Evolutionary conservation across 2,329 filamentous ascomycete genomes (phyloP).

Genomic region (Colletotrichum aenigma): DNA sequence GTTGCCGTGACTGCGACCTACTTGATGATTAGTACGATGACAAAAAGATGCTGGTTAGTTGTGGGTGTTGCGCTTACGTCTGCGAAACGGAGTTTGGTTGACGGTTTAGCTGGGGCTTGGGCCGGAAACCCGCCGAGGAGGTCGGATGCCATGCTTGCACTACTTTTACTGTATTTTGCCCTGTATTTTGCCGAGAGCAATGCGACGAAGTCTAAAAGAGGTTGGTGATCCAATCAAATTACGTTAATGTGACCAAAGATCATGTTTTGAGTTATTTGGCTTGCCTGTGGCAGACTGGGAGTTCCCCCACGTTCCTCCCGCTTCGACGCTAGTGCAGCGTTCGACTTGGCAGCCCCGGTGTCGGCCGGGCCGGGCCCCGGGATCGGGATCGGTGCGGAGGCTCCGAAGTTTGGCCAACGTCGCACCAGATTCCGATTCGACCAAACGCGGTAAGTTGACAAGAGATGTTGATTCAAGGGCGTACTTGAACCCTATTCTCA

Average conservation of each 20-base stretch:
- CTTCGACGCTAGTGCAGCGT: slow-evolving; percentile 3
- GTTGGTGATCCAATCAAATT: background rate
- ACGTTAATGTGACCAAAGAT: background rate
- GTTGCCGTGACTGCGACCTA: slow-evolving; percentile 42
- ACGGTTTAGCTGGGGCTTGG: background rate
- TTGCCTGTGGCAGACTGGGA: background rate
- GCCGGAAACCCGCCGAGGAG: slow-evolving; percentile 6
- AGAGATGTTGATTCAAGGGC: background rate
- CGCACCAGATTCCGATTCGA: background rate
- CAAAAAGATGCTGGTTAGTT: accelerated
- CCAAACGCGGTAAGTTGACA: background rate
- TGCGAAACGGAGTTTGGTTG: slow-evolving; percentile 6
- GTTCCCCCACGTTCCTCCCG: slow-evolving; percentile 4
- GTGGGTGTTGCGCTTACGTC: background rate
- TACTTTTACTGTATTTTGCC: background rate
- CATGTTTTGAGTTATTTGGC: background rate
- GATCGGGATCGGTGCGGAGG: background rate
- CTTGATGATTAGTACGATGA: background rate
- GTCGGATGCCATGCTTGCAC: background rate
- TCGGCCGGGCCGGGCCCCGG: background rate
- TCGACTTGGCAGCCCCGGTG: background rate
- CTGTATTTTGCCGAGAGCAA: background rate
- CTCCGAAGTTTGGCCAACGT: background rate
- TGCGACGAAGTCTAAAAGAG: background rate
- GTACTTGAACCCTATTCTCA: background rate